Conservation (phyloP, 768 basidiomycete species). For the Suillus fuscotomentosus region DNA sequence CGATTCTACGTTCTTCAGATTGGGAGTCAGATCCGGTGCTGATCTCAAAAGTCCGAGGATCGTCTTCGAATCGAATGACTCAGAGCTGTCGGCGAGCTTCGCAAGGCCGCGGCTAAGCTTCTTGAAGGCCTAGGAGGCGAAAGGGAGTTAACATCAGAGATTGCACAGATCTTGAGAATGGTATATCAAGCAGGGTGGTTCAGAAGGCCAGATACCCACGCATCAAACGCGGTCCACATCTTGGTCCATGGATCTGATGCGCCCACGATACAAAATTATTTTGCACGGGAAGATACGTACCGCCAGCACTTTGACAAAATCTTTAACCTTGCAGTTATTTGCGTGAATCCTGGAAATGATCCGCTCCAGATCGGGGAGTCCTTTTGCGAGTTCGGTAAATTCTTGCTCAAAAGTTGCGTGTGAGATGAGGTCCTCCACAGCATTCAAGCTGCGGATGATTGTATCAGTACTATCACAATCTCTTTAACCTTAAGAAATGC, state of each 20-base stretch:
- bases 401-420: constrained; percentile 74
- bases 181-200: not conserved
- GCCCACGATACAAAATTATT: not conserved
- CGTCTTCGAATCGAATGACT: constrained; percentile 74
- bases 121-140: constrained; percentile 63
- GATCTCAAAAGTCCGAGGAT: constrained; percentile 73
- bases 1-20: constrained; percentile 69
- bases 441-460: constrained; percentile 68
- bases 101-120: constrained; percentile 67
- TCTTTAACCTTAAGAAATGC: constrained; percentile 12
- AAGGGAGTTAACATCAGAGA: constrained; percentile 8
- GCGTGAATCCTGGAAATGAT: constrained; percentile 95
- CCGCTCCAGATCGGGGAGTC: constrained; percentile 89
- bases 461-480: constrained; percentile 13
- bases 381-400: constrained; percentile 76
- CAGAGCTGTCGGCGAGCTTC: constrained; percentile 60
- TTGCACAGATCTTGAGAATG: not conserved
- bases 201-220: not conserved
- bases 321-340: constrained; percentile 80
- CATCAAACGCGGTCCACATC: not conserved
- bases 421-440: constrained; percentile 86
- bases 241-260: not conserved
- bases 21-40: constrained; percentile 74
- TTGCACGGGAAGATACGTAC: constrained; percentile 40
- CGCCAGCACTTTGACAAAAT: constrained; percentile 81